These are phyloP conservation scores for Yamadazyma dushanensis DNA, from an alignment of 1,139 yeast genomes.

Conservation along the genomic window DNA sequence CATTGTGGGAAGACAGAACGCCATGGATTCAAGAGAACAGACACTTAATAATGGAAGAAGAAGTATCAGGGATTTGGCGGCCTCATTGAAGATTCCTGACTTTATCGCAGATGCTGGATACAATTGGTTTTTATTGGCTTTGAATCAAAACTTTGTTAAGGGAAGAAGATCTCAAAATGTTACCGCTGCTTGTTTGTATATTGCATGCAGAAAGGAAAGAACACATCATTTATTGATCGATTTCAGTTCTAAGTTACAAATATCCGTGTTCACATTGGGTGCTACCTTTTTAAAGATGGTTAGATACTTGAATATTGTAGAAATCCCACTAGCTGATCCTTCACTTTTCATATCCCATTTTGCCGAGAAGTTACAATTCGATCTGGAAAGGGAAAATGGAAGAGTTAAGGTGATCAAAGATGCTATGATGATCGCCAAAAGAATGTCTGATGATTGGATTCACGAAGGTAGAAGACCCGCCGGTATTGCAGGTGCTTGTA, in stretches of 20 bases:
- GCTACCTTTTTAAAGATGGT: constrained; percentile 93
- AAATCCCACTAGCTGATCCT: constrained; percentile 89
- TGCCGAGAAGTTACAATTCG: constrained; percentile 78
- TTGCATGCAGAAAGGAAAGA: constrained; percentile 88
- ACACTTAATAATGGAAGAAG: constrained; percentile 80
- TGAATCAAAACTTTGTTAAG: constrained; percentile 86
- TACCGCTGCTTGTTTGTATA: constrained; percentile 88
- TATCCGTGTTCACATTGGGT: constrained; percentile 91
- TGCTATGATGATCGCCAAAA: constrained; percentile 80
- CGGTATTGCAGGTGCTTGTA: constrained; percentile 97
- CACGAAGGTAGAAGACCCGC: constrained; percentile 97
- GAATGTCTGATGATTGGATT: constrained; percentile 96
- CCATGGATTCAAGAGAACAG: constrained; percentile 84
- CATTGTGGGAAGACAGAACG: constrained; percentile 61
- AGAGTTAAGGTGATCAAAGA: constrained; percentile 79
- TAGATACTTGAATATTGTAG: constrained; percentile 69
- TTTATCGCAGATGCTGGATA: constrained; percentile 83
- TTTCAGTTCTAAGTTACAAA: constrained; percentile 84
- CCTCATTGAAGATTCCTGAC: constrained; percentile 76
- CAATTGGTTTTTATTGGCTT: constrained; percentile 85
- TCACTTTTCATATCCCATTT: constrained; percentile 91
- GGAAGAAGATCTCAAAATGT: constrained; percentile 95
- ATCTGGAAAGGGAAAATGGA: constrained; percentile 44
- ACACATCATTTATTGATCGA: constrained; percentile 96
- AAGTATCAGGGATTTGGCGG: constrained; percentile 77